Conservation (phyloP, 2,329 filamentous ascomycete genomes). For the Aspergillus sclerotialis region DNA sequence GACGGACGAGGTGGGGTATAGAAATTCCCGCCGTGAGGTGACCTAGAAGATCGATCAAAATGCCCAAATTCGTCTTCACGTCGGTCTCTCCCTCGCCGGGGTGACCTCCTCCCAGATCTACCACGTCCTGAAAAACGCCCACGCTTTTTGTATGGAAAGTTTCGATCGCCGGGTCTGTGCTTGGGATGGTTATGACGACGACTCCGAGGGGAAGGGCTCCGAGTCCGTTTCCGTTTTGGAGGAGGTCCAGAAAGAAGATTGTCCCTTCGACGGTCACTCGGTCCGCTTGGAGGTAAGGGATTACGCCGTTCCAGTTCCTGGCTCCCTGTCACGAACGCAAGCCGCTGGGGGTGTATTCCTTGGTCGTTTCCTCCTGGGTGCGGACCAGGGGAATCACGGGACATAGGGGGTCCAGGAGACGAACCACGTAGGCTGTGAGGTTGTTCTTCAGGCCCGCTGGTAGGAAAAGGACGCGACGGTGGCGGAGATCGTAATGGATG, state of each 20-base stretch:
- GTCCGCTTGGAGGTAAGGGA: conserved; percentile 11
- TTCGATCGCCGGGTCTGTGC: conserved; percentile 30
- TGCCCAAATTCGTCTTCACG: conserved; percentile 24
- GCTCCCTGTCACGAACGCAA: conserved; percentile 14
- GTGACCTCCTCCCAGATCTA: conserved; percentile 25
- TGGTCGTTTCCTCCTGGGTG: conserved; percentile 14
- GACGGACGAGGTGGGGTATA: conserved; percentile 18
- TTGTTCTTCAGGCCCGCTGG: conserved; percentile 23
- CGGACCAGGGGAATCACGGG: conserved; percentile 20
- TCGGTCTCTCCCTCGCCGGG: conserved; percentile 27
- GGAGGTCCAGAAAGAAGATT: conserved; percentile 23
- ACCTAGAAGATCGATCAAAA: conserved; percentile 24
- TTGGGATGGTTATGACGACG: conserved; percentile 18
- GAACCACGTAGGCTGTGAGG: conserved; percentile 22
- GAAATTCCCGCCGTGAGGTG: conserved; percentile 22
- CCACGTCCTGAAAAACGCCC: conserved; percentile 27
- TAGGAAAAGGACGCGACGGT: conserved; percentile 23
- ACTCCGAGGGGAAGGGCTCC: conserved; percentile 31
- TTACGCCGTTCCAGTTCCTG: conserved; percentile 13
- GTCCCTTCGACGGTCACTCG: conserved; percentile 20
- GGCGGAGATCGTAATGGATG: conserved; percentile 35
- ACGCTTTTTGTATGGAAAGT: conserved; percentile 28
- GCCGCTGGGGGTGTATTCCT: conserved; percentile 15
- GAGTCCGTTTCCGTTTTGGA: conserved; percentile 34
- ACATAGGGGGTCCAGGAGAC: conserved; percentile 17